A percentile compares a stretch with the other conserved stretches of the same genome.
phyloP scores from a whole-genome alignment of 164 flowering plant genomes.

The Aristolochia fimbriata region DNA sequence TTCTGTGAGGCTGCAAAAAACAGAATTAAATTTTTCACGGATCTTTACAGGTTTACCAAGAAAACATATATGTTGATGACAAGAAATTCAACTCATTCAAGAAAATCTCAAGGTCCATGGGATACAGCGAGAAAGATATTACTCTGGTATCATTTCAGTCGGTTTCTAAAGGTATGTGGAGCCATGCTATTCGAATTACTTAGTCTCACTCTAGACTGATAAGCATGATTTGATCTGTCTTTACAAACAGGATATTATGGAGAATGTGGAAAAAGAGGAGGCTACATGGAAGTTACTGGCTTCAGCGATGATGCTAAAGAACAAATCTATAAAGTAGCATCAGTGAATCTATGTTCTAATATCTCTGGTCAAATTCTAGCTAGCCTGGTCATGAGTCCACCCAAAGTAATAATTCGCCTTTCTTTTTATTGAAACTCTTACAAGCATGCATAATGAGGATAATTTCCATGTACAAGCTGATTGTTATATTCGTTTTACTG shows the following conservation, averaged over 20 bases:
- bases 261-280: constrained; percentile 99
- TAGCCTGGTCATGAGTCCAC: constrained; percentile 97
- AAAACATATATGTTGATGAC: constrained; percentile 83
- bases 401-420: constrained; percentile 46
- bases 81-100: constrained; percentile 90
- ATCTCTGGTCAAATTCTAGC: constrained; percentile 97
- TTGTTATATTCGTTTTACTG: background rate
- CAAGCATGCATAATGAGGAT: background rate
- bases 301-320: constrained; percentile 70
- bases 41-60: constrained; percentile 78
- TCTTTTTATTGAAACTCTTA: background rate
- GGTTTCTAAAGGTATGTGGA: constrained; percentile 76
- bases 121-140: constrained; percentile 77
- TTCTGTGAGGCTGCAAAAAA: too few species aligned
- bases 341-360: constrained; percentile 94
- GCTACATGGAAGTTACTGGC: constrained; percentile 99
- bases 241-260: constrained; percentile 67
- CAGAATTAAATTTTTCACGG: too few species aligned
- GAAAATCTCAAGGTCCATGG: constrained; percentile 87
- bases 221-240: background rate
- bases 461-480: background rate
- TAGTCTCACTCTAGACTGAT: background rate
- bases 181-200: background rate
- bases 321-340: constrained; percentile 93
- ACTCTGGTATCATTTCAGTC: constrained; percentile 88